Conservation (phyloP, 164 flowering plant genomes). For the Macadamia tetraphylla region DNA sequence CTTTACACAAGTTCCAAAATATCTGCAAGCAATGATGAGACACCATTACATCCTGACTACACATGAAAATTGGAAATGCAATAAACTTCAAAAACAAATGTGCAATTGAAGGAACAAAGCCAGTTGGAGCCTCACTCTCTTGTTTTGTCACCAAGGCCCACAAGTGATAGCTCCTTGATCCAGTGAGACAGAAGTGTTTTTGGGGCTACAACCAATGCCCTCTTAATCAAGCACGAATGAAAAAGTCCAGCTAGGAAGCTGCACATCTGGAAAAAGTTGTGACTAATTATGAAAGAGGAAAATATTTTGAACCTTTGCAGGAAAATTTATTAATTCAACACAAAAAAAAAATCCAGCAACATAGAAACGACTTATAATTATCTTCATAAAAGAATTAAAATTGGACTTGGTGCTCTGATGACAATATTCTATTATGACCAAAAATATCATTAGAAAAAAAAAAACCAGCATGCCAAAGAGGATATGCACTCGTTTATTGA, state of each 20-base stretch:
- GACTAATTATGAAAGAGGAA: not conserved
- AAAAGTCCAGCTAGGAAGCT: slow-evolving; percentile 85
- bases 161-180: slow-evolving; percentile 77
- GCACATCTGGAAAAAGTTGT: slow-evolving; percentile 50
- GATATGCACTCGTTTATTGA: not conserved
- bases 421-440: not conserved
- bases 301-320: too few species aligned
- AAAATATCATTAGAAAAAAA: too few species aligned
- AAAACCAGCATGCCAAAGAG: not conserved
- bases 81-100: not conserved
- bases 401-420: not conserved
- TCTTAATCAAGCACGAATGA: slow-evolving; percentile 63
- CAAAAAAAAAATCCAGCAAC: not conserved
- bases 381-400: too few species aligned
- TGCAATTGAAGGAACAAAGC: not conserved
- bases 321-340: too few species aligned
- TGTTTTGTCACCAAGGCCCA: slow-evolving; percentile 74
- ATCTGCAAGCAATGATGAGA: slow-evolving; percentile 36
- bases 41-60: not conserved
- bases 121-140: slow-evolving; percentile 53
- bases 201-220: slow-evolving; percentile 89
- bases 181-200: slow-evolving; percentile 90
- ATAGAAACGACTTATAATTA: not conserved
- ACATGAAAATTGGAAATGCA: not conserved
- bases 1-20: slow-evolving; percentile 52